Percentiles rank a stretch among this genome's conserved stretches.
These are phyloP conservation scores for Puccinia novopanici DNA, from an alignment of 1,284 basidiomycete genomes.

Conservation along the genomic window DNA sequence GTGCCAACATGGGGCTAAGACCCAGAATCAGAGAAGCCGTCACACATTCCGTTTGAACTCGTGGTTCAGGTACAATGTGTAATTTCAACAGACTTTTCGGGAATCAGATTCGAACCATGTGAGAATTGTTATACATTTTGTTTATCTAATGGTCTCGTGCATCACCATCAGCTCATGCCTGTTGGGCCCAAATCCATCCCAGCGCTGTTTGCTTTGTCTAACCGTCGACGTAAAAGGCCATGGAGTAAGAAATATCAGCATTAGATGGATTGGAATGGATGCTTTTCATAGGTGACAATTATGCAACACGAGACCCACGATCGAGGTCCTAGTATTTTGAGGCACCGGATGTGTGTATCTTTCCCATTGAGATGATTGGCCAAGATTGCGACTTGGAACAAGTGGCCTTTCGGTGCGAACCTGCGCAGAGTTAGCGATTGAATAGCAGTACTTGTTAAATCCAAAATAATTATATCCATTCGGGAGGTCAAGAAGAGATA, in stretches of 20 bases:
- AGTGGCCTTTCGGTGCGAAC: slow-evolving; percentile 81
- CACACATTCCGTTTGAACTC: neutral
- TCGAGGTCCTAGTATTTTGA: slow-evolving; percentile 77
- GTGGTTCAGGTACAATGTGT: neutral
- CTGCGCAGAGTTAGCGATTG: slow-evolving; percentile 61
- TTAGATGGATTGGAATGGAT: neutral
- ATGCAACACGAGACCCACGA: slow-evolving; percentile 25
- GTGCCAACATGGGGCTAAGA: slow-evolving; percentile 33
- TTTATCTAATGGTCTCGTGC: slow-evolving; percentile 47
- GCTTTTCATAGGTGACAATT: neutral
- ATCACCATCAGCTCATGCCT: slow-evolving; percentile 41
- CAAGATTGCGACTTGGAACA: slow-evolving; percentile 84
- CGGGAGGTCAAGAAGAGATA: neutral
- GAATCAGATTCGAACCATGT: neutral
- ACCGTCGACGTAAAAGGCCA: neutral
- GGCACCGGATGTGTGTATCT: slow-evolving; percentile 92
- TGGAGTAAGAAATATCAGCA: slow-evolving; percentile 1
- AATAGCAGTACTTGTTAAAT: neutral
- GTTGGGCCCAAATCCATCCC: slow-evolving; percentile 42
- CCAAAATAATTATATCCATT: neutral
- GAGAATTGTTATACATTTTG: neutral
- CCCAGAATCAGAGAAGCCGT: slow-evolving; percentile 27
- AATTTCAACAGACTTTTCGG: neutral
- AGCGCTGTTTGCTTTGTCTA: slow-evolving; percentile 40
- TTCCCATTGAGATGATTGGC: slow-evolving; percentile 98